These are phyloP conservation scores for Penicillium carneum DNA, from an alignment of 2,329 filamentous ascomycete species.

Conservation along the genomic window DNA sequence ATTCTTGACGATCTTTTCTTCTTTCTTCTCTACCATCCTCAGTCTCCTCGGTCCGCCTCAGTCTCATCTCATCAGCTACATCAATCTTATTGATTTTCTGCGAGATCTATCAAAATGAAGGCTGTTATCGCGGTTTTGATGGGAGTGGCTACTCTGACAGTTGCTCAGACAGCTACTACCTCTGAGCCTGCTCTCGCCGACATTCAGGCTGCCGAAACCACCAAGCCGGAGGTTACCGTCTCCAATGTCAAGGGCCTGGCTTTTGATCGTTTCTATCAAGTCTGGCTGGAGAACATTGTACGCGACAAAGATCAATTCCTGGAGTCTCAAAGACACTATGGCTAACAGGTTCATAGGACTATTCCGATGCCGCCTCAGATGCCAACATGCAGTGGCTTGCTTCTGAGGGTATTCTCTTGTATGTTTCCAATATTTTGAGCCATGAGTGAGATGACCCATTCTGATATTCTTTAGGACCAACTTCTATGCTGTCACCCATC, in stretches of 20 bases:
- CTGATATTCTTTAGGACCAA: slow-evolving; percentile 47
- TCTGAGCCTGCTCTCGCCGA: slow-evolving; percentile 39
- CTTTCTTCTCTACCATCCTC: slow-evolving; percentile 1
- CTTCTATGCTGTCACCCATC: slow-evolving; percentile 71
- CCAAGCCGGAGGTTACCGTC: slow-evolving; percentile 66
- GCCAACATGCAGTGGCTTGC: slow-evolving; percentile 45
- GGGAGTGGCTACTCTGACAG: slow-evolving; percentile 32
- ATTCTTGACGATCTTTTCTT: not conserved
- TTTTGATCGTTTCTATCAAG: slow-evolving; percentile 74
- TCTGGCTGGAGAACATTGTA: slow-evolving; percentile 79
- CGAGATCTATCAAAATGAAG: slow-evolving; percentile 50
- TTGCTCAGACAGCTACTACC: slow-evolving; percentile 38
- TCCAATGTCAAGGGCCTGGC: slow-evolving; percentile 72
- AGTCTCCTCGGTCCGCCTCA: not conserved
- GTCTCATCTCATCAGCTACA: not conserved
- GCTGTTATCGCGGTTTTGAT: slow-evolving; percentile 43
- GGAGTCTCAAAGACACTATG: not conserved
- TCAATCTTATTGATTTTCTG: not conserved
- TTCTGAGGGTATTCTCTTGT: slow-evolving; percentile 65
- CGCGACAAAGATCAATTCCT: slow-evolving; percentile 37
- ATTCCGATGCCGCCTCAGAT: slow-evolving; percentile 68
- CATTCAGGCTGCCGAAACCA: slow-evolving; percentile 59
- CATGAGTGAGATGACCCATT: not conserved
- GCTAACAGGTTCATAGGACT: slow-evolving; percentile 54
- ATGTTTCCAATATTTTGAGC: slow-evolving; percentile 1